These are phyloP conservation scores for Glomus cerebriforme DNA, from an alignment of 192 early-diverging fungal genomes.

Conservation along the genomic window DNA sequence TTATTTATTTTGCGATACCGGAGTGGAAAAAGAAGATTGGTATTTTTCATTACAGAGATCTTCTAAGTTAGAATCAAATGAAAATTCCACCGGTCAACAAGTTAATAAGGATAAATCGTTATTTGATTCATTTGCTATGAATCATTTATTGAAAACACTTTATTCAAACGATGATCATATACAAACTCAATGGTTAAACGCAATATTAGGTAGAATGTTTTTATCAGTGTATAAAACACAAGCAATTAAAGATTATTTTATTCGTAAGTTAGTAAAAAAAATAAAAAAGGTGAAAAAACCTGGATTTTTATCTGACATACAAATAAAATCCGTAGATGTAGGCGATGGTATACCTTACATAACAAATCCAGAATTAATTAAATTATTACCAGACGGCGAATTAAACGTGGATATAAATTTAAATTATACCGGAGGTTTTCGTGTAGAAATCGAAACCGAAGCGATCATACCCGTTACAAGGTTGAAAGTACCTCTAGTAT, in stretches of 20 bases:
- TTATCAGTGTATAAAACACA: conserved; percentile 72
- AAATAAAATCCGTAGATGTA: conserved; percentile 74
- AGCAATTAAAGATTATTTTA: conserved; percentile 59
- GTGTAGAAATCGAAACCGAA: conserved; percentile 74
- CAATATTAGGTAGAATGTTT: conserved; percentile 79
- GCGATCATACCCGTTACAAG: conserved; percentile 38
- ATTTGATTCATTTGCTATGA: conserved; percentile 40
- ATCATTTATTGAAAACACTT: conserved; percentile 47
- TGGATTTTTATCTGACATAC: conserved; percentile 80
- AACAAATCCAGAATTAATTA: conserved; percentile 73
- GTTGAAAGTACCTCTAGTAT: conserved; percentile 71
- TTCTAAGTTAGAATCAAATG: conserved; percentile 38
- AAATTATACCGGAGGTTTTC: conserved; percentile 78
- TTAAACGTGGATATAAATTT: conserved; percentile 76
- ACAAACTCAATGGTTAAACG: conserved; percentile 76
- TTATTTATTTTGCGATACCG: conserved; percentile 65
- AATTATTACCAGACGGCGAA: conserved; percentile 69
- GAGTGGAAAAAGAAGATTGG: conserved; percentile 91
- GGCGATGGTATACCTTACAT: conserved; percentile 81
- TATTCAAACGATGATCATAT: conserved; percentile 52
- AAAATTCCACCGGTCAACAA: conserved; percentile 30
- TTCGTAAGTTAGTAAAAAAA: conserved; percentile 68
- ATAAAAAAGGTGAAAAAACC: conserved; percentile 68
- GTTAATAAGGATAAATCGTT: conserved; percentile 43
- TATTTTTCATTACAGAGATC: conserved; percentile 73